phyloP scores from a whole-genome alignment of 2,329 filamentous ascomycete species.

The Pyricularia grisea region DNA sequence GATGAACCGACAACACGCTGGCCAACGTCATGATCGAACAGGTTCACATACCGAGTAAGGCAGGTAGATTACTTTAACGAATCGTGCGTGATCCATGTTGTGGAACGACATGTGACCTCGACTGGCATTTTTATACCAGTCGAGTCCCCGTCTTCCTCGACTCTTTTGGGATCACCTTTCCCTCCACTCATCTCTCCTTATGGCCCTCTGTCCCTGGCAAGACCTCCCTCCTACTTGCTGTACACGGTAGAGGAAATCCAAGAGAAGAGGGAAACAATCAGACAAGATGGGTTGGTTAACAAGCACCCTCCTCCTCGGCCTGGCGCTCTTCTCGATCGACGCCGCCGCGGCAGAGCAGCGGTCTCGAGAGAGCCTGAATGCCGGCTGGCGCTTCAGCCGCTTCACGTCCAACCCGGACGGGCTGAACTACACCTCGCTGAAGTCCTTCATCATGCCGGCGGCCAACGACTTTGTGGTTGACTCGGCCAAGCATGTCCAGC shows the following conservation, averaged over 20 bases:
- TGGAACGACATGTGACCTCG: not conserved
- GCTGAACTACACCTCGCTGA: conserved; percentile 21
- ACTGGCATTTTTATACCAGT: not conserved
- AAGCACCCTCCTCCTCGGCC: not conserved
- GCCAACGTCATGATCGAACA: not conserved
- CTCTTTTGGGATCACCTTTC: not conserved
- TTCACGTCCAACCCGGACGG: conserved; percentile 23
- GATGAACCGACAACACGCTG: not conserved
- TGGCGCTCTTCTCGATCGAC: not conserved
- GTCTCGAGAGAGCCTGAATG: conserved; percentile 22
- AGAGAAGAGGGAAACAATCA: not conserved
- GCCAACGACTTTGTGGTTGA: conserved; percentile 9
- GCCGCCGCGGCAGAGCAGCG: not conserved
- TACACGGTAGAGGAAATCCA: not conserved
- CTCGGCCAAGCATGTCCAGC: conserved; percentile 7
- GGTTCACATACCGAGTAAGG: not conserved
- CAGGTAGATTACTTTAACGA: not conserved
- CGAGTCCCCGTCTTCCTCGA: not conserved
- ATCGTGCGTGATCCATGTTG: not conserved
- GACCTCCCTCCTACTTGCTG: not conserved
- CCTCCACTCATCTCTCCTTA: not conserved
- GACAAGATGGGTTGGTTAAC: not conserved
- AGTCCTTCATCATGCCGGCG: conserved; percentile 11
- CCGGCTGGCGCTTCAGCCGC: conserved; percentile 23
- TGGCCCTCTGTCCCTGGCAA: not conserved